Evolutionary conservation across 768 basidiomycete species (phyloP).

Genomic region (Mycena rebaudengoi): DNA sequence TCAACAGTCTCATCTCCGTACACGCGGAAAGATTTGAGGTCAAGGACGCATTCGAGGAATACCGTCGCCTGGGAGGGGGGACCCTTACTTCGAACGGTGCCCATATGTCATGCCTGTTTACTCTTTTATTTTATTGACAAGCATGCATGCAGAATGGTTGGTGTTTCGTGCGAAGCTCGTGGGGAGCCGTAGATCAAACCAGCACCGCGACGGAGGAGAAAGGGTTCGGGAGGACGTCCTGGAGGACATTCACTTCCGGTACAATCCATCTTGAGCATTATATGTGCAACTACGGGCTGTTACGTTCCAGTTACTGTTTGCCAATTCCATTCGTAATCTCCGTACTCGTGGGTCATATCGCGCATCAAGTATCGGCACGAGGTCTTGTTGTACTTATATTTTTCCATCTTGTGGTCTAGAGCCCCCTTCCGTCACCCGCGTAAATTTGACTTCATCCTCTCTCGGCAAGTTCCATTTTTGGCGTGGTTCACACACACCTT

Average conservation of each 20-base stretch:
- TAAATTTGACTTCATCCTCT: background rate
- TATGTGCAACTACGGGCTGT: background rate
- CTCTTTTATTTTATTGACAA: constrained; percentile 1
- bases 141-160: background rate
- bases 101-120: background rate
- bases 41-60: constrained; percentile 26
- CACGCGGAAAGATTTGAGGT: constrained; percentile 3
- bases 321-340: too few relatives aligned
- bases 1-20: constrained; percentile 7
- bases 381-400: too few relatives aligned
- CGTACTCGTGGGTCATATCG: too few relatives aligned
- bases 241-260: constrained; percentile 9
- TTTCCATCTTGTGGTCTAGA: background rate
- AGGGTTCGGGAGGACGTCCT: background rate
- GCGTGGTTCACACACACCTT: background rate
- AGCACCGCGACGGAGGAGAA: background rate
- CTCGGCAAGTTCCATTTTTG: background rate
- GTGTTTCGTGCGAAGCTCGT: constrained; percentile 5
- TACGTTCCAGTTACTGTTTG: too few relatives aligned
- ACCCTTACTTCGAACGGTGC: constrained; percentile 20
- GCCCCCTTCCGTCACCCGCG: background rate
- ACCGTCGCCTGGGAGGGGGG: constrained; percentile 22
- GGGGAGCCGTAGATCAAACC: constrained; percentile 5
- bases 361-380: too few relatives aligned
- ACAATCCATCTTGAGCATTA: background rate